These are phyloP conservation scores for Coemansia asiatica DNA, from an alignment of 192 early-diverging fungal species.

Conservation along the genomic window DNA sequence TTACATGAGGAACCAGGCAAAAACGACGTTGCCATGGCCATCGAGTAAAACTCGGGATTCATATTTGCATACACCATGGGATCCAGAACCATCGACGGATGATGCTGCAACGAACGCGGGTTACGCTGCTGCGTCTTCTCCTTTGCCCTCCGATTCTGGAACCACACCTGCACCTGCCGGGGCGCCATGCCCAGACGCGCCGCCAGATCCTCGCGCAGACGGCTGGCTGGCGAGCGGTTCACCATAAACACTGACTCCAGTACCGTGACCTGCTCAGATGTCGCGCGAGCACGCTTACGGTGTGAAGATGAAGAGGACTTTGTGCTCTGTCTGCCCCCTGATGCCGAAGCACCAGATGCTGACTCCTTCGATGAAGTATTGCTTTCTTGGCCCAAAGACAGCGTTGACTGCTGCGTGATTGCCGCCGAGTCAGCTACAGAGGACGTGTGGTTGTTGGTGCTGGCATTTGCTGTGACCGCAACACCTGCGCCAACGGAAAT, in stretches of 20 bases:
- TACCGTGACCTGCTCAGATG: conserved; percentile 67
- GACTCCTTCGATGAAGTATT: background rate
- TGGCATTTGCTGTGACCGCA: background rate
- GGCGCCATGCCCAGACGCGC: conserved; percentile 69
- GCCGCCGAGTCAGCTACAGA: background rate
- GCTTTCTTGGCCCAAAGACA: background rate
- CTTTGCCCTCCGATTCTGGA: conserved; percentile 87
- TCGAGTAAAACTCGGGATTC: conserved; percentile 34
- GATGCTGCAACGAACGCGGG: conserved; percentile 37
- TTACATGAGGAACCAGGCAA: conserved; percentile 13
- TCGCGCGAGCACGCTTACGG: conserved; percentile 68
- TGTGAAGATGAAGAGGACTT: conserved; percentile 44
- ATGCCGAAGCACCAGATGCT: conserved; percentile 4
- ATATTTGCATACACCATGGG: conserved; percentile 25
- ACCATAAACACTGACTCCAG: conserved; percentile 69
- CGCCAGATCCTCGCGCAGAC: conserved; percentile 63
- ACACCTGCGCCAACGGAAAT: conserved; percentile 4
- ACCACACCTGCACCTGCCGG: conserved; percentile 81
- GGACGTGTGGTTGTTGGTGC: background rate
- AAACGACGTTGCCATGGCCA: conserved; percentile 35
- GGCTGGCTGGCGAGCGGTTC: conserved; percentile 71
- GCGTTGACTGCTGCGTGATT: background rate
- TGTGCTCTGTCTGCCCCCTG: background rate
- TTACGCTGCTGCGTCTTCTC: conserved; percentile 59
- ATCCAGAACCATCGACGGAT: conserved; percentile 28